A percentile compares a stretch with the other conserved stretches of the same genome.
Evolutionary conservation across 805 yeast species (phyloP).

Genomic region (Nakazawaea laoshanensis): DNA sequence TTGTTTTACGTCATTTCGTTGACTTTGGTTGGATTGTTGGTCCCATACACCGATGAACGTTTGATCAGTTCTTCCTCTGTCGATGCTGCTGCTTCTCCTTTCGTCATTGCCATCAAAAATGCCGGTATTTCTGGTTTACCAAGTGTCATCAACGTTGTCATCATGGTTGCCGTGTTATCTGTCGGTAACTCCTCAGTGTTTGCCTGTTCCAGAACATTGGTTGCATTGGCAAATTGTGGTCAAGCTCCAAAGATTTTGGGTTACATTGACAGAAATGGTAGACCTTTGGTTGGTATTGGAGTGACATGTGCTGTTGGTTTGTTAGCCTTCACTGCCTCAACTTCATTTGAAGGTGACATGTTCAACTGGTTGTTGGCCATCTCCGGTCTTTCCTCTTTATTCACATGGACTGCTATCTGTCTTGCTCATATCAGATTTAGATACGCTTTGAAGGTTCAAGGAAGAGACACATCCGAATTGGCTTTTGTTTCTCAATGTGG

Average conservation of each 20-base stretch:
- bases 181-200: slow-evolving; percentile 72
- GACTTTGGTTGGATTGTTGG: slow-evolving; percentile 48
- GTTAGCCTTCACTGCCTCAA: slow-evolving; percentile 56
- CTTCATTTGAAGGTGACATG: slow-evolving; percentile 43
- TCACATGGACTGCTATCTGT: slow-evolving; percentile 74
- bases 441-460: slow-evolving; percentile 55
- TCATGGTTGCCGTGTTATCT: slow-evolving; percentile 62
- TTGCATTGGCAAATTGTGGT: slow-evolving; percentile 63
- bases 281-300: slow-evolving; percentile 65
- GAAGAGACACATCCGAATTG: slow-evolving; percentile 61
- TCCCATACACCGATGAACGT: slow-evolving; percentile 45
- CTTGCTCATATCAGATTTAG: slow-evolving; percentile 65
- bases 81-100: slow-evolving; percentile 63
- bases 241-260: slow-evolving; percentile 55
- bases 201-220: slow-evolving; percentile 65
- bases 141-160: slow-evolving; percentile 66
- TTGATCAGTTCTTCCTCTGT: slow-evolving; percentile 39
- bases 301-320: slow-evolving; percentile 48
- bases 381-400: slow-evolving; percentile 68
- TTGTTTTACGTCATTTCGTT: slow-evolving; percentile 48
- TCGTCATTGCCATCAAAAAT: slow-evolving; percentile 59
- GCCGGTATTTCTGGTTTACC: slow-evolving; percentile 62
- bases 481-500: slow-evolving; percentile 64
- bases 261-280: slow-evolving; percentile 68
- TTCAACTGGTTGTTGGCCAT: slow-evolving; percentile 74